A percentile compares a stretch with the other conserved stretches of the same genome.
Evolutionary conservation across 768 basidiomycete species (phyloP).

Genomic region (Suillus bovinus): DNA sequence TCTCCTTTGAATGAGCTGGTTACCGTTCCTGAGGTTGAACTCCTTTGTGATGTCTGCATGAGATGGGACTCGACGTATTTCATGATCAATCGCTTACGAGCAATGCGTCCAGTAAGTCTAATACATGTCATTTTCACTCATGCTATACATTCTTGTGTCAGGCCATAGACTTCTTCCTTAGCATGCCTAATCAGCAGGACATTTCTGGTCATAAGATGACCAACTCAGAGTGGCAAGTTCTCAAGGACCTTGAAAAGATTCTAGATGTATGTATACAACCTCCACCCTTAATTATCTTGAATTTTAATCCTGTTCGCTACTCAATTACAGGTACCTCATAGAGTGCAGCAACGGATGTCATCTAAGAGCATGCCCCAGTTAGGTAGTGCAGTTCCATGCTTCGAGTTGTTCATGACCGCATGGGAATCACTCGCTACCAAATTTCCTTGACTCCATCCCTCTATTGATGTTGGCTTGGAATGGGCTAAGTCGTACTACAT

Average conservation of each 20-base stretch:
- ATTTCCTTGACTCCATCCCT: not conserved
- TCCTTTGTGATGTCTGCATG: not conserved
- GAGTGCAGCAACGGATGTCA: not conserved
- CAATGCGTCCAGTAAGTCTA: not conserved
- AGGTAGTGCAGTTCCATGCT: not conserved
- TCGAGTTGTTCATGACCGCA: not conserved
- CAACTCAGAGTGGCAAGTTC: not conserved
- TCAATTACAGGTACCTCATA: slow-evolving; percentile 5
- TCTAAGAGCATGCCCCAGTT: not conserved
- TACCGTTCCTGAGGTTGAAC: not conserved
- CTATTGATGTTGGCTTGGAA: not conserved
- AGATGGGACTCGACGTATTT: slow-evolving; percentile 38
- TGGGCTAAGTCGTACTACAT: slow-evolving; percentile 5
- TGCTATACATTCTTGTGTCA: not conserved
- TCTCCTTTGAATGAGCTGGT: slow-evolving; percentile 15
- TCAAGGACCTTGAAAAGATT: slow-evolving; percentile 4
- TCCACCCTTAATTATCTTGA: not conserved
- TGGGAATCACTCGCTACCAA: not conserved
- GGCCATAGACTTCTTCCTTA: slow-evolving; percentile 4
- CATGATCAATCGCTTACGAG: slow-evolving; percentile 28
- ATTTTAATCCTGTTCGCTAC: not conserved
- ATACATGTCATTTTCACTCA: not conserved
- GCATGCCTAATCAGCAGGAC: not conserved
- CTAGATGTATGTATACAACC: slow-evolving; percentile 1
- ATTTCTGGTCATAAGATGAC: slow-evolving; percentile 2